Percentiles rank a stretch among this genome's conserved stretches.
These are phyloP conservation scores for Tarenaya hassleriana DNA, from an alignment of 345 rosid genomes.

Conservation along the genomic window DNA sequence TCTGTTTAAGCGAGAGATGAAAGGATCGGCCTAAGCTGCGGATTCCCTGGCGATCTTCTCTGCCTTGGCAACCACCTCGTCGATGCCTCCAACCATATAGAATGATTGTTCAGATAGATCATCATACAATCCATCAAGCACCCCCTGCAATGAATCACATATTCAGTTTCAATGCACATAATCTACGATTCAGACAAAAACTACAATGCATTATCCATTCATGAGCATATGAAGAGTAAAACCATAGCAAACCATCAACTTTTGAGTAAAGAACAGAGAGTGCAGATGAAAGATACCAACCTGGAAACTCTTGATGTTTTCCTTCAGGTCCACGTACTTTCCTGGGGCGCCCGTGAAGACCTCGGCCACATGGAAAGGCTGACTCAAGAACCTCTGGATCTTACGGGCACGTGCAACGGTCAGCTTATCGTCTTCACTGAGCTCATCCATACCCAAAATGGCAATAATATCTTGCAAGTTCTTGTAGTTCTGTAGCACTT, in stretches of 20 bases:
- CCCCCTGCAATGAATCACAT: background rate
- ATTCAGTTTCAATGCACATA: background rate
- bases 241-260: no score
- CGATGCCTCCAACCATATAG: constrained; percentile 62
- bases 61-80: constrained; percentile 47
- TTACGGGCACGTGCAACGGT: constrained; percentile 98
- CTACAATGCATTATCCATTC: no score
- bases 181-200: no score
- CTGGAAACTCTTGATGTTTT: constrained; percentile 92
- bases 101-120: constrained; percentile 54
- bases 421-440: constrained; percentile 97
- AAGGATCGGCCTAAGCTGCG: constrained; percentile 30
- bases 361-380: constrained; percentile 99
- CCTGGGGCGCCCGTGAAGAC: constrained; percentile 99
- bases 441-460: constrained; percentile 99
- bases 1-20: no score
- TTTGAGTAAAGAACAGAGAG: no score
- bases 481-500: constrained; percentile 97
- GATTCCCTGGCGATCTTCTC: constrained; percentile 32
- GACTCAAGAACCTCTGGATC: constrained; percentile 93
- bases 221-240: no score
- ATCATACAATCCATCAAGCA: constrained; percentile 33
- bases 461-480: constrained; percentile 99
- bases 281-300: no score
- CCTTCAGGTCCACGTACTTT: constrained; percentile 92